These are phyloP conservation scores for Pseudogymnoascus sp. DNA, from an alignment of 2,329 filamentous ascomycete species.

Conservation along the genomic window DNA sequence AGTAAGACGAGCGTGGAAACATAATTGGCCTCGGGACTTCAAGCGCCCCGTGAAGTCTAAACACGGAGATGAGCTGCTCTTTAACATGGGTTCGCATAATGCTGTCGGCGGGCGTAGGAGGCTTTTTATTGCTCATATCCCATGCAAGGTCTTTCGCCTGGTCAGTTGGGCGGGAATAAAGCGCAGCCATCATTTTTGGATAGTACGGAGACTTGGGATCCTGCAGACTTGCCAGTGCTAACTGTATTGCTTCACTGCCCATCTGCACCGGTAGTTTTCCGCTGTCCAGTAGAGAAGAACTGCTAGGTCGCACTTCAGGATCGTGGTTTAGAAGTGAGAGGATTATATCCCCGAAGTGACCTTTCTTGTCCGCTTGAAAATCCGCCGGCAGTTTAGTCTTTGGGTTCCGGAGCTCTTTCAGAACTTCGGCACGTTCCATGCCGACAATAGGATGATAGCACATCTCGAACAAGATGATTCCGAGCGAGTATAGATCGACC, in stretches of 20 bases:
- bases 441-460: slow-evolving; percentile 58
- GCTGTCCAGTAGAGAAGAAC: slow-evolving; percentile 71
- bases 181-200: slow-evolving; percentile 75
- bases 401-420: slow-evolving; percentile 61
- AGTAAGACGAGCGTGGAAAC: slow-evolving; percentile 76
- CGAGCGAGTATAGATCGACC: slow-evolving; percentile 94
- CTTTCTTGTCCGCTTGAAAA: slow-evolving; percentile 62
- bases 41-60: slow-evolving; percentile 81
- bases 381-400: slow-evolving; percentile 62
- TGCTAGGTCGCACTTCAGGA: slow-evolving; percentile 74
- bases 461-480: slow-evolving; percentile 99
- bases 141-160: slow-evolving; percentile 74
- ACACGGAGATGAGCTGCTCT: slow-evolving; percentile 66
- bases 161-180: slow-evolving; percentile 66
- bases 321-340: slow-evolving; percentile 72
- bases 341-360: slow-evolving; percentile 67
- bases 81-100: slow-evolving; percentile 67
- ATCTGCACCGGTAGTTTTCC: slow-evolving; percentile 84
- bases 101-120: slow-evolving; percentile 40
- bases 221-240: slow-evolving; percentile 70
- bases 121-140: slow-evolving; percentile 51
- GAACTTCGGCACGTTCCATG: slow-evolving; percentile 55
- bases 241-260: slow-evolving; percentile 82
- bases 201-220: slow-evolving; percentile 84
- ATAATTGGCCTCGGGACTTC: slow-evolving; percentile 67